Evolutionary conservation across 2,329 filamentous ascomycete species (phyloP), one percentile per base, ranked within the genome.

Genomic region (Diaporthe citrichinensis): DNA sequence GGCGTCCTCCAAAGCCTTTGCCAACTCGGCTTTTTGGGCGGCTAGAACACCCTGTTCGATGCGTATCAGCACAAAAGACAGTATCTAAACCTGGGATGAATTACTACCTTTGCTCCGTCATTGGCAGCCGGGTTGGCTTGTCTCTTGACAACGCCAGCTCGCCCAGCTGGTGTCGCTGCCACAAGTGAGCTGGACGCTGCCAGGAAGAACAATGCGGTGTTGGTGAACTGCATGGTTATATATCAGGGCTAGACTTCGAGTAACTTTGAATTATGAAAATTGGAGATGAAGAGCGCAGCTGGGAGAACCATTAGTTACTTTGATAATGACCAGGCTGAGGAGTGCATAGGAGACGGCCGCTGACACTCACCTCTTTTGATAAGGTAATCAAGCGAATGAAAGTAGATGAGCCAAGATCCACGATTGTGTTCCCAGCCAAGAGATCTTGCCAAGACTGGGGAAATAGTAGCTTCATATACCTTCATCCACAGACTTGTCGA

Each of bases 91-190:
- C 5, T 34, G 9, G 10, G 6, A 4, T 2, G 44, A 20, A 41
- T 65, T 62, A 10, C 55, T 41, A 69, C 65, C 34, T 55, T 69
- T 55, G 46, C 31, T 5, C 65, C 65, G 36, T 69, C 65, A 15
- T 69, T 69, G 8, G 65, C 65, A 55, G 65, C 65, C n/a, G 65
- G 3, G 65, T 69, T 69, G 10, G 65, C 65, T 23, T 68, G 62
- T 14, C 65, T 69, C 17, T 28, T 39, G n/a, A 69, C 4, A n/a
- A 55, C 23, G 1, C 65, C 65, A 41, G n/a, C 49, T 20, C 65
- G 65, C 4, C 65, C 65, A 15, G 65, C 65, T 23, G 65, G 65
- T 28, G 65, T 55, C 9, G 65, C 65, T 39, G 36, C 65, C 17
- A 69, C 65, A 3, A 69, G 65, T 28, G 65, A 69, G 65, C 65